Evolutionary conservation across 2,329 filamentous ascomycete genomes (phyloP), one percentile per base, ranked within the genome.

Genomic region (Spiromastix sp.): DNA sequence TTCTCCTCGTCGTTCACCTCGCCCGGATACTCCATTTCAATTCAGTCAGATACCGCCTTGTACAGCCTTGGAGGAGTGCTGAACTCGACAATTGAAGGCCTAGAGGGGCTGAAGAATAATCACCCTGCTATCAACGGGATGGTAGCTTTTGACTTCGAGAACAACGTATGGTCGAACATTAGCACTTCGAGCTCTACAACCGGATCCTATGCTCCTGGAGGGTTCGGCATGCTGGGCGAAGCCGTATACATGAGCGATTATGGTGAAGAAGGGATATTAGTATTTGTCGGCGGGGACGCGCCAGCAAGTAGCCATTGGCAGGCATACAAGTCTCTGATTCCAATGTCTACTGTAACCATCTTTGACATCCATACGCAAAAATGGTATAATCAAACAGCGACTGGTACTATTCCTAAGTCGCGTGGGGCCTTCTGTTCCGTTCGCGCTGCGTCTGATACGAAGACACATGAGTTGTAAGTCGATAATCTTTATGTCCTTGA

Each of bases 341-440:
- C 42, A n/a, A 43, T 45, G 41, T 39, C 41, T 13, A 37, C 28
- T n/a, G 38, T 45, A 18, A 45, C 40, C n/a, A 34, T 43, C 2
- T 42, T 41, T 20, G 41, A 45, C 20, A 37, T 34, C 21, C 32
- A 24, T 13, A 34, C 32, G 15, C 9, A 34, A 24, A 34, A 24
- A 13, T 45, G 42, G 42, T 39, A 43, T 18, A 34, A 30, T 13
- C 42, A 45, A 29, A 41, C 17, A 24, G 40, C 41, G 5, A 36
- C 36, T 7, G 37, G 33, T 15, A 36, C 39, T 22, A 34, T 39
- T 13, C 41, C 43, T 3, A 5, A 34, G 1, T 32, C 26, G 13
- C 37, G 41, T 12, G 21, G 41, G 20, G 37, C 39, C n/a, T 38
- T 34, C 31, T 32, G 43, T 28, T 33, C 41, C 10, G 41, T 39